These are phyloP conservation scores for Emmonsiellopsis sp. DNA, from an alignment of 2,329 filamentous ascomycete genomes.

Conservation along the genomic window DNA sequence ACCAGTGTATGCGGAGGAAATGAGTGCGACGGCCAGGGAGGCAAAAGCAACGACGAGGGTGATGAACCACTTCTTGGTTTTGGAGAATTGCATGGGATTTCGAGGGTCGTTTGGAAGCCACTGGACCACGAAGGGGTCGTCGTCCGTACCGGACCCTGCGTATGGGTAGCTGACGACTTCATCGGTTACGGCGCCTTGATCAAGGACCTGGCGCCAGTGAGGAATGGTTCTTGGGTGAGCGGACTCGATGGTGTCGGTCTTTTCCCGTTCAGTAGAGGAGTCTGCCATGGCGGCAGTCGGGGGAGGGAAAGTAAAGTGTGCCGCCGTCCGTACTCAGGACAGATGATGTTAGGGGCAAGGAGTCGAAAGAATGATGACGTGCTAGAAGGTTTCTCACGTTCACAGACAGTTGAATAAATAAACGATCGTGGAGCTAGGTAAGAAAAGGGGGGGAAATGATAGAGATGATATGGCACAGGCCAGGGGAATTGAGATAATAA, in stretches of 20 bases:
- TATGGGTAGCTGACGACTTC: slow-evolving; percentile 49
- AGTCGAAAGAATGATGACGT: no score
- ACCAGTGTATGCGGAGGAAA: slow-evolving; percentile 54
- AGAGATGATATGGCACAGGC: no score
- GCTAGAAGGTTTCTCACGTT: no score
- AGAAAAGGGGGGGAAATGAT: no score
- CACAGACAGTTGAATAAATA: no score
- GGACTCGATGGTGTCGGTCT: neutral
- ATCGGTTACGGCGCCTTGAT: slow-evolving; percentile 50
- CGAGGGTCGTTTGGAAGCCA: slow-evolving; percentile 58
- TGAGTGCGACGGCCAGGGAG: slow-evolving; percentile 59
- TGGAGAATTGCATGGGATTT: slow-evolving; percentile 54
- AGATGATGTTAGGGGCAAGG: no score
- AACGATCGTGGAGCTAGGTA: no score
- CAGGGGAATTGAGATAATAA: no score
- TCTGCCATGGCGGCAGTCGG: neutral
- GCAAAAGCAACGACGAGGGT: slow-evolving; percentile 55
- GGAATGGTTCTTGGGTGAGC: slow-evolving; percentile 14
- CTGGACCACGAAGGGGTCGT: slow-evolving; percentile 59
- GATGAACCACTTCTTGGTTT: slow-evolving; percentile 54
- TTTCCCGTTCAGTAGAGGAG: neutral
- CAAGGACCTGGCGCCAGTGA: slow-evolving; percentile 45
- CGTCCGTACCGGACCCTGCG: slow-evolving; percentile 51
- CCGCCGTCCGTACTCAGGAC: no score
- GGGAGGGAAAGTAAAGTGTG: neutral